phyloP scores from a whole-genome alignment of 306 rosid genomes.

The Castanopsis chinensis region DNA sequence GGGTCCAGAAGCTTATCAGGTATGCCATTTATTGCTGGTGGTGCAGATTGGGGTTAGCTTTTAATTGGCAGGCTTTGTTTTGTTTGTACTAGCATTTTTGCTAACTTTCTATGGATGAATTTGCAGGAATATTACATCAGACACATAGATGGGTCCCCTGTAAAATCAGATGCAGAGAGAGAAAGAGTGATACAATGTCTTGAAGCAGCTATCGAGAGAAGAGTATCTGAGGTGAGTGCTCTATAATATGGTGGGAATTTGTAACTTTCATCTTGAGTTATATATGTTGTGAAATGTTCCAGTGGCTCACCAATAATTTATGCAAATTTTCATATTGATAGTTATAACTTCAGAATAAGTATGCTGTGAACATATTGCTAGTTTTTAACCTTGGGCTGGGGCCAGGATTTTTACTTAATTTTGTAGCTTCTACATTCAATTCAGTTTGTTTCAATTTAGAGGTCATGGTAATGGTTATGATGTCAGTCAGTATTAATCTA shows the following conservation, averaged over 20 bases:
- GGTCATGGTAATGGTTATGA: too few relatives aligned
- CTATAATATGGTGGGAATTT: not conserved
- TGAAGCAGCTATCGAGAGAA: conserved; percentile 93
- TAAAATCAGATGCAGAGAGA: conserved; percentile 95
- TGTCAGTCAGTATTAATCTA: too few relatives aligned
- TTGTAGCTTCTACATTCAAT: not conserved
- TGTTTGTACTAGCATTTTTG: conserved; percentile 18
- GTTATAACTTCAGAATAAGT: not conserved
- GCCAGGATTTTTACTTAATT: not conserved
- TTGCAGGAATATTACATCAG: conserved; percentile 85
- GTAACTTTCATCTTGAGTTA: conserved; percentile 10
- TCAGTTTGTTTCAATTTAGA: not conserved
- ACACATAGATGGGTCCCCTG: conserved; percentile 95
- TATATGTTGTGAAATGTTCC: not conserved
- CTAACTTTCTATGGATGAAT: conserved; percentile 26
- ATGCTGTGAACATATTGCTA: not conserved
- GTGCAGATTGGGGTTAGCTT: not conserved
- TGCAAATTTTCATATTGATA: not conserved
- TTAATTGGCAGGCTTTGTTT: not conserved
- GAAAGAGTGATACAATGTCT: conserved; percentile 90
- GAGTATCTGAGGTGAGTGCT: conserved; percentile 76
- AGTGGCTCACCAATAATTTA: not conserved
- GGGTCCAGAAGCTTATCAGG: conserved; percentile 94
- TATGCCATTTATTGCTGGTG: conserved; percentile 6
- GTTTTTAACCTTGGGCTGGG: not conserved